These are phyloP conservation scores for Geosmithia flava DNA, from an alignment of 2,329 filamentous ascomycete genomes.

Conservation along the genomic window DNA sequence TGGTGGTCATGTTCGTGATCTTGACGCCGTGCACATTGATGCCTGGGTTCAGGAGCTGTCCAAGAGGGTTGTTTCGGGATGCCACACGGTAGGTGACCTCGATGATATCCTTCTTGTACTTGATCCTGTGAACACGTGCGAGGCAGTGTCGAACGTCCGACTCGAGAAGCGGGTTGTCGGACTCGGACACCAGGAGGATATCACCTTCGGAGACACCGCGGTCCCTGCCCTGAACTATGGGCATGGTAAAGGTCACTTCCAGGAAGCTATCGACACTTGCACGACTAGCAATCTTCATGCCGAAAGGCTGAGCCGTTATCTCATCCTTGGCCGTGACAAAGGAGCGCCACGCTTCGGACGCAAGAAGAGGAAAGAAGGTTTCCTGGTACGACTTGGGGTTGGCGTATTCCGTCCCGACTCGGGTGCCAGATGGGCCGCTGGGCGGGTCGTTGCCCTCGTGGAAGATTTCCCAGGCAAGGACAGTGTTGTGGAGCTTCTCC, in stretches of 20 bases:
- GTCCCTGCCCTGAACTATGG: slow-evolving; percentile 57
- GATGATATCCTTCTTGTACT: slow-evolving; percentile 65
- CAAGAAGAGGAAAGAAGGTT: slow-evolving; percentile 81
- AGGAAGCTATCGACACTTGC: slow-evolving; percentile 87
- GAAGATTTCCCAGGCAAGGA: slow-evolving; percentile 93
- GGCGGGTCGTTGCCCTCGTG: slow-evolving; percentile 80
- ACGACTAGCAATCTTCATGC: slow-evolving; percentile 77
- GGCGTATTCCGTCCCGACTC: slow-evolving; percentile 66
- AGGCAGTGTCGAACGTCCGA: slow-evolving; percentile 65
- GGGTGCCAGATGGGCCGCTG: slow-evolving; percentile 56
- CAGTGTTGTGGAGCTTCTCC: slow-evolving; percentile 69
- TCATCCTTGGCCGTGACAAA: slow-evolving; percentile 88
- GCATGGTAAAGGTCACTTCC: slow-evolving; percentile 79
- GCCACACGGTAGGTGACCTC: slow-evolving; percentile 82
- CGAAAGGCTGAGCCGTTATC: slow-evolving; percentile 65
- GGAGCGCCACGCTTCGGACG: slow-evolving; percentile 91
- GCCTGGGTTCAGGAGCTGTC: slow-evolving; percentile 54
- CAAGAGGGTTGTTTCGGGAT: slow-evolving; percentile 48
- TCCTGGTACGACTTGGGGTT: slow-evolving; percentile 71
- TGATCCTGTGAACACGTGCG: slow-evolving; percentile 69
- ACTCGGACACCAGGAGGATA: slow-evolving; percentile 73
- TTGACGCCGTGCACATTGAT: slow-evolving; percentile 63
- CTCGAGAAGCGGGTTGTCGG: slow-evolving; percentile 55
- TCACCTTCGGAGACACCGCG: slow-evolving; percentile 71
- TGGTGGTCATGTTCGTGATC: slow-evolving; percentile 83